phyloP scores from a whole-genome alignment of 768 basidiomycete species.

The Gloeopeniophorella convolvens region DNA sequence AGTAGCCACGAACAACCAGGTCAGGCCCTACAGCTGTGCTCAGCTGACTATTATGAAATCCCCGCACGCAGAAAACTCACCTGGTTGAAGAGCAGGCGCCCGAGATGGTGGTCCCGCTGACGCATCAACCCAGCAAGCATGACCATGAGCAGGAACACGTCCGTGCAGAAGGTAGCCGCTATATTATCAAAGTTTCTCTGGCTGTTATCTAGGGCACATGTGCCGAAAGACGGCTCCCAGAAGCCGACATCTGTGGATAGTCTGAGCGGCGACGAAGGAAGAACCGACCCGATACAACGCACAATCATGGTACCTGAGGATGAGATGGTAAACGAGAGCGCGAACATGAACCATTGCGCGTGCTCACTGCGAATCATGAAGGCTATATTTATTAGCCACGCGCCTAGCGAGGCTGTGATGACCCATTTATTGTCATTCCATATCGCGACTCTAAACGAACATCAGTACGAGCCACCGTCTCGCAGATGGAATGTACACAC shows the following conservation, averaged over 20 bases:
- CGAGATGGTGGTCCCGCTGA: slow-evolving; percentile 14
- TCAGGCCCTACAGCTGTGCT: slow-evolving; percentile 3
- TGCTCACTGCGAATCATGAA: slow-evolving; percentile 14
- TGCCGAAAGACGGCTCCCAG: background rate
- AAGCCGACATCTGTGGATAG: background rate
- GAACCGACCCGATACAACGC: background rate
- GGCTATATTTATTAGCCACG: slow-evolving; percentile 7
- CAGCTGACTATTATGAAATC: no score
- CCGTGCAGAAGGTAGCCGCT: slow-evolving; percentile 1
- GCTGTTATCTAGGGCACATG: background rate
- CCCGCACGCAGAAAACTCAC: no score
- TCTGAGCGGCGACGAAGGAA: background rate
- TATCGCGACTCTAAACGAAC: slow-evolving; percentile 4
- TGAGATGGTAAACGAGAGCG: background rate
- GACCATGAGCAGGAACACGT: slow-evolving; percentile 4
- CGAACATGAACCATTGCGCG: background rate
- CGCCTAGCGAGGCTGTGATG: background rate
- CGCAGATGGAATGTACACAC: background rate
- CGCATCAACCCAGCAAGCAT: slow-evolving; percentile 10
- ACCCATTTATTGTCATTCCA: slow-evolving; percentile 5
- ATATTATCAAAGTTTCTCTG: background rate
- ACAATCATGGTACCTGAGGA: slow-evolving; percentile 2
- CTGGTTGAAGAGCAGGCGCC: slow-evolving; percentile 16
- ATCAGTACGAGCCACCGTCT: background rate
- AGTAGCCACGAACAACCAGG: slow-evolving; percentile 13